Base-by-base conservation (phyloP, 495 filamentous ascomycete species). In the Penicillium manginii region DNA sequence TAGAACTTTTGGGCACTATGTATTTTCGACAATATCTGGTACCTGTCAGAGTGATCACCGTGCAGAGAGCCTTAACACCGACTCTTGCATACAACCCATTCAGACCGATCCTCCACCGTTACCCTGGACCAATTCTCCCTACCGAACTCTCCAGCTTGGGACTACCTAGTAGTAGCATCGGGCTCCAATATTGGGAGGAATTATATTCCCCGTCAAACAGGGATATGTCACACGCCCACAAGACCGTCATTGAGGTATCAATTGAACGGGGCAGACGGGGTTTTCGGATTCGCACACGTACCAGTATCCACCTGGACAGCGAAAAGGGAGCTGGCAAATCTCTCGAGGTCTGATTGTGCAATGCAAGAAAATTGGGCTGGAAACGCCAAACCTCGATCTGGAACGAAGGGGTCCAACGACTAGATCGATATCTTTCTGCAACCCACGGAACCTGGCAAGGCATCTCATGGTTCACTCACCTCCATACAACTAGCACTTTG, bases 191-290 rank as follows among this genome's bases (percentile, higher is more conserved):
- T n/a, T n/a, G n/a, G n/a, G n/a, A n/a, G n/a, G n/a, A n/a, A n/a
- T n/a, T n/a, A n/a, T 52, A 32, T 58, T 58, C 23, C 59, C 50
- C 21, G 33, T 57, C 11, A 29, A 29, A 21, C 19, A 49, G 8
- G 54, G 59, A 18, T 62, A 58, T 23, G 43, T 62, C 2, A 62
- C 54, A n/a, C 47, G 54, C 12, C 59, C 59, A 33, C 59, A 62
- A 46, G 59, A 62, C 43, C 26, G 12, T n/a, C 58, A 61, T 45
- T n/a, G n/a, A n/a, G n/a, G n/a, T n/a, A 59, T 40, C 10, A 12
- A 4, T 31, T 45, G 50, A 37, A 7, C 51, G 21, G 57, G 57
- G 9, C 3, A 50, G 32, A 21, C n/a, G 11, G 57, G 57, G 6
- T 60, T 54, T 43, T 60, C 57, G 1, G 51, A 60, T 31, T 35